These are phyloP conservation scores for Wallacemonas collosoma DNA, from an alignment of 208 protist species.

Conservation along the genomic window DNA sequence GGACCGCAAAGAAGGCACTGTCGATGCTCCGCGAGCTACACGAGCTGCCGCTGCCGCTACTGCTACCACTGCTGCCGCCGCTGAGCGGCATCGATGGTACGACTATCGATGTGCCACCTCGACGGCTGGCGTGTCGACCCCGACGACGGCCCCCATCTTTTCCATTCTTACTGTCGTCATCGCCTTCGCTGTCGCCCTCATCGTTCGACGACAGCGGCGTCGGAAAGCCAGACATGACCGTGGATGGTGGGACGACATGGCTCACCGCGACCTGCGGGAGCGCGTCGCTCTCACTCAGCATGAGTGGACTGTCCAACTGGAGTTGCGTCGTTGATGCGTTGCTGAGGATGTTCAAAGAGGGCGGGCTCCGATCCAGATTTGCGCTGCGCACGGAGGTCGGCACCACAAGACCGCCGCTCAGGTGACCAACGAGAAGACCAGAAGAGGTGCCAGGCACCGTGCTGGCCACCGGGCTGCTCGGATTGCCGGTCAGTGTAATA, in stretches of 20 bases:
- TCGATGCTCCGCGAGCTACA: background rate
- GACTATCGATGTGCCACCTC: no score
- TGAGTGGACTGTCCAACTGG: background rate
- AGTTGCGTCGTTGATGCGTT: background rate
- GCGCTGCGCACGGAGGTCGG: background rate
- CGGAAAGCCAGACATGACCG: background rate
- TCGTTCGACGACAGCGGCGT: background rate
- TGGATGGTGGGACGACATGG: background rate
- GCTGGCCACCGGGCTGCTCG: no score
- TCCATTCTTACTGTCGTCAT: background rate
- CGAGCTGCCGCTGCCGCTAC: background rate
- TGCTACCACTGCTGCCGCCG: no score
- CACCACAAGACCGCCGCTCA: slow-evolving; percentile 12
- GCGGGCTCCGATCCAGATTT: background rate
- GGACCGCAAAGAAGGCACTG: background rate
- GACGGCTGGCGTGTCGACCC: no score
- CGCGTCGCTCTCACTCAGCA: background rate
- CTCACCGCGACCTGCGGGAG: background rate
- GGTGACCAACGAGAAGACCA: background rate
- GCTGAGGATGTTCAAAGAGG: background rate
- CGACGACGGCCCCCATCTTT: no score
- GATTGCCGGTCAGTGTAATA: background rate
- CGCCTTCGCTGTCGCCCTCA: no score
- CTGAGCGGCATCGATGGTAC: no score
- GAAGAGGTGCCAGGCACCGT: no score